These are phyloP conservation scores for Verticillium klebahnii DNA, from an alignment of 2,329 filamentous ascomycete species.

Conservation along the genomic window DNA sequence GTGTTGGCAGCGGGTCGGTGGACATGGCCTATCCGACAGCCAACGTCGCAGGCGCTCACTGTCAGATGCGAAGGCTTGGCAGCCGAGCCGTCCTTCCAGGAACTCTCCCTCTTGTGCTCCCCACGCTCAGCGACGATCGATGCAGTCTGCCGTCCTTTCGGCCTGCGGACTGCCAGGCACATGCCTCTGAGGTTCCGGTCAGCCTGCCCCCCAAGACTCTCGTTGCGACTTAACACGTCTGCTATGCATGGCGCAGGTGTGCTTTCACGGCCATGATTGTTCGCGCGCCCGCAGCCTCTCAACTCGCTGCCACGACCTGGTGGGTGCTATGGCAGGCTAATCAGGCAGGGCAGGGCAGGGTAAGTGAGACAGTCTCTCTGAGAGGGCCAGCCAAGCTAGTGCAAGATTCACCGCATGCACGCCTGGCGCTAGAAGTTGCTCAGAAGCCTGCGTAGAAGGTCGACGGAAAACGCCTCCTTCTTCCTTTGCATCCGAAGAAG, in stretches of 20 bases:
- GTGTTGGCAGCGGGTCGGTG: not conserved
- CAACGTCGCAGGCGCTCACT: not conserved
- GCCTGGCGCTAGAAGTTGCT: slow-evolving; percentile 12
- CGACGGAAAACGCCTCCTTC: not conserved
- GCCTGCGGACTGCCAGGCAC: not conserved
- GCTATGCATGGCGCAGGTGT: not conserved
- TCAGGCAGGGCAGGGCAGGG: not conserved
- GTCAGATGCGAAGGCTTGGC: not conserved
- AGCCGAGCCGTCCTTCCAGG: not conserved
- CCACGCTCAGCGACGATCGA: not conserved
- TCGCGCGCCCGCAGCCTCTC: not conserved
- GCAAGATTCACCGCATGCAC: slow-evolving; percentile 1
- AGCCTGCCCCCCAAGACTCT: not conserved
- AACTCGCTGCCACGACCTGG: not conserved
- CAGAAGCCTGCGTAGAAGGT: slow-evolving; percentile 12
- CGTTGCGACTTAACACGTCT: not conserved
- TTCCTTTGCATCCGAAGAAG: not conserved
- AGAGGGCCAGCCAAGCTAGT: not conserved
- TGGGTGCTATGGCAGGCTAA: not conserved
- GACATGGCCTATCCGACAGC: not conserved
- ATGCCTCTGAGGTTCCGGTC: not conserved
- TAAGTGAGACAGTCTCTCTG: not conserved
- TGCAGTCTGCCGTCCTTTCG: not conserved
- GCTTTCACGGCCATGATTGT: not conserved
- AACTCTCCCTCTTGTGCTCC: not conserved